Evolutionary conservation across 441 rosid species (phyloP), one percentile per base, ranked within the genome.

Genomic region (Adansonia rubrostipa): DNA sequence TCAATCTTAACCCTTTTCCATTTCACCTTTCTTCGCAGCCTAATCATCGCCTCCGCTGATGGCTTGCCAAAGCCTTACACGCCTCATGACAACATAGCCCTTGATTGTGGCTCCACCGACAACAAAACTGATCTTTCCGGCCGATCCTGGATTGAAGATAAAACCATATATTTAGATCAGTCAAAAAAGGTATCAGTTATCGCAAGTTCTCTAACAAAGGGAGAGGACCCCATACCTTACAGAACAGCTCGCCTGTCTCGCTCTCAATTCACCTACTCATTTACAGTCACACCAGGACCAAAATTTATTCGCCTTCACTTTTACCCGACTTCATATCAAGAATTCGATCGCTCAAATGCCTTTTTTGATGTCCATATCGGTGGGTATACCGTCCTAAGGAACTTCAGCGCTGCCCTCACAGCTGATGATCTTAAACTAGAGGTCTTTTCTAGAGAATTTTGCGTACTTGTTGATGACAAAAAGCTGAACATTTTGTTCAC

Each of bases 221-320:
- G 44, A 14, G 58, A 36, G 42, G 42, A 70, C 22, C 17, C 74
- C 60, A 15, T 71, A 51, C 33, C 50, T 28, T 85, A 85, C 80
- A 50, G 76, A 11, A 48, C 73, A 69, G 58, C 58, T 48, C 42
- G 57, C 17, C 42, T 67, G 82, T 78, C 56, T 76, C 79, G 19
- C 4, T 88, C 6, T 79, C 81, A 3, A 71, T 82, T 1, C 1
- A 78, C n/a, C 51, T 87, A 82, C 73, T 54, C 60, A 4, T 83
- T 85, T 60, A 69, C 78, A 4, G 78, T 87, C 75, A 81, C 82
- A 0, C 5, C 80, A 0, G 88, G 84, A 3, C 86, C 79, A 4
- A 83, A 85, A 61, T 85, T 82, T 50, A 72, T 87, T 69, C 83
- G 85, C 7, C 73, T 87, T 4, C 19, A 78, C 73, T 87, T 87